Conservation (phyloP, 371 early-diverging fungal genomes). For the Mucor sp. region DNA sequence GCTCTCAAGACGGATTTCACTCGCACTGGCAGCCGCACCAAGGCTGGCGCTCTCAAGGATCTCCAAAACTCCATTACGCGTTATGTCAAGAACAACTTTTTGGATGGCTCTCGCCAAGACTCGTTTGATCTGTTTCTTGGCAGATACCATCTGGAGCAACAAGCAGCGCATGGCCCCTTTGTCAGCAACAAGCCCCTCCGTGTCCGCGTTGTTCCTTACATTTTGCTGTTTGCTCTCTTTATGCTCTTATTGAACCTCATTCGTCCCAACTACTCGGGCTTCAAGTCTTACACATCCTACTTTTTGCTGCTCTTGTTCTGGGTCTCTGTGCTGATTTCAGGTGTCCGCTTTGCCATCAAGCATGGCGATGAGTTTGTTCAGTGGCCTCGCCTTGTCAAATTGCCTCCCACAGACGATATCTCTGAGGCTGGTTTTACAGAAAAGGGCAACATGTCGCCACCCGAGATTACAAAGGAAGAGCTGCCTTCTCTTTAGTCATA, state of each 20-base stretch:
- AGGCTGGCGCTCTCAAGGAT: slow-evolving; percentile 84
- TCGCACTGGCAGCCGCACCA: slow-evolving; percentile 86
- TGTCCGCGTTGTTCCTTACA: slow-evolving; percentile 52
- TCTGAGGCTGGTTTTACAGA: slow-evolving; percentile 23
- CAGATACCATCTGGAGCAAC: slow-evolving; percentile 51
- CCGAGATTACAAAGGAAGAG: slow-evolving; percentile 19
- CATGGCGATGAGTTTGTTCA: slow-evolving; percentile 50
- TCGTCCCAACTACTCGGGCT: slow-evolving; percentile 41
- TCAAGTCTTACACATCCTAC: slow-evolving; percentile 33
- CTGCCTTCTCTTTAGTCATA: not conserved
- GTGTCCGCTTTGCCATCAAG: slow-evolving; percentile 43
- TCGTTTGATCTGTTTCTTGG: slow-evolving; percentile 83
- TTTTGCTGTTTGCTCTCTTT: slow-evolving; percentile 44
- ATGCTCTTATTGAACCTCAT: slow-evolving; percentile 48
- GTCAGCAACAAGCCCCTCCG: slow-evolving; percentile 39
- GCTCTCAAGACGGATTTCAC: slow-evolving; percentile 98
- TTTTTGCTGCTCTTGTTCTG: slow-evolving; percentile 47
- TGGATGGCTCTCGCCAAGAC: slow-evolving; percentile 93
- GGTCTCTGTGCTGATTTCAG: slow-evolving; percentile 52
- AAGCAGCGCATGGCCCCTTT: slow-evolving; percentile 28
- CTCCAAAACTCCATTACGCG: slow-evolving; percentile 80
- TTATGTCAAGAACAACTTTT: slow-evolving; percentile 91
- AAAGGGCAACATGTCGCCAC: slow-evolving; percentile 33
- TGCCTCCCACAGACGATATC: slow-evolving; percentile 28
- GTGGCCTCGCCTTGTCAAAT: slow-evolving; percentile 42